Base-by-base conservation (phyloP, 257 asterid genomes). In the Penstemon davidsonii region DNA sequence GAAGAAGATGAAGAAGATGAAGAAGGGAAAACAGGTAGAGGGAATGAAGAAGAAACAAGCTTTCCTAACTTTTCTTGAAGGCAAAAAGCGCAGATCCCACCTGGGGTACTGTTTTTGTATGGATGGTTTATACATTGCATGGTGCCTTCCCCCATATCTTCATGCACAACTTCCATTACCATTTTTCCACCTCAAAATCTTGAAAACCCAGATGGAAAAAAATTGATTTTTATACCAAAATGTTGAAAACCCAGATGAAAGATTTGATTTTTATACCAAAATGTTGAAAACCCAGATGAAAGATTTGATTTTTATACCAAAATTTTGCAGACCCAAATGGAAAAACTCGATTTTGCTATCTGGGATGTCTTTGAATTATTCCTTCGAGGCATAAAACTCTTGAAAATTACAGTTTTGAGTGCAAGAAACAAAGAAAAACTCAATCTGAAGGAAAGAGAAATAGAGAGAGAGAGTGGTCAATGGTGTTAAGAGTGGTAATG, bases 51-150 rank as follows among this genome's bases (percentile, higher is more conserved):
- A 40, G 99, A 87, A 36, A 94, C 96, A 19, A 94, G 91, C 72
- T 94, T 94, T 15, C 98, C 96, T 25, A 94, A 92, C 88, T 94
- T 94, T 71, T 94, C 99, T 82, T 91, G 99, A 44, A 94, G 96
- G 67, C 99, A 94, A 43, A 86, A 80, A 6, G 95, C 98, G 77
- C 99, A 94, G 81, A 94, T 86, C 78, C 99, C 99, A 51, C 99
- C 99, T 7, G 95, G 93, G 13, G 83, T 82, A 67, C 81, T 94
- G 87, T 81, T 94, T 12, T 86, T 87, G 89, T 84, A 85, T 0
- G 96, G 96, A 46, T 94, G 99, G 67, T 85, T 84, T 7, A 82
- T 68, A 73, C 99, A 94, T 62, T 85, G 94, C 90, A 85, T 85
- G 75, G 44, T 83, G 12, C 87, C 91, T 39, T 89, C 99, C 1